Conservation (phyloP, 371 early-diverging fungal genomes). For the Rhizopus sp. region DNA sequence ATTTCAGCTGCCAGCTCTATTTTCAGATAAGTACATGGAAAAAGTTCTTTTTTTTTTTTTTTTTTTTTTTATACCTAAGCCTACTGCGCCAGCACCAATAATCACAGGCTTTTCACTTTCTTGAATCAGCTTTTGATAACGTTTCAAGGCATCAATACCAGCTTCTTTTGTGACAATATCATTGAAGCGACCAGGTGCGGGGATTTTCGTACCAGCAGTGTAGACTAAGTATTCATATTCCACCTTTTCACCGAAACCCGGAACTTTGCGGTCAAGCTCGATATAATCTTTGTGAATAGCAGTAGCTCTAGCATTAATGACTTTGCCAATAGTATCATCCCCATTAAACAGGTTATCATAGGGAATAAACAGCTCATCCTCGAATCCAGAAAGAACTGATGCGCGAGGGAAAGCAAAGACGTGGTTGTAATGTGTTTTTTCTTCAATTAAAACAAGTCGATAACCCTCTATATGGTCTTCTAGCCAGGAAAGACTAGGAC, state of each 20-base stretch:
- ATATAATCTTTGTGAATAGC: constrained; percentile 51
- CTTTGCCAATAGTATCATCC: constrained; percentile 50
- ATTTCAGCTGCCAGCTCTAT: constrained; percentile 69
- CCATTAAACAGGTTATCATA: constrained; percentile 49
- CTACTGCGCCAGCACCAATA: constrained; percentile 73
- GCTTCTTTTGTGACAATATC: constrained; percentile 41
- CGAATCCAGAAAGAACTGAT: constrained; percentile 58
- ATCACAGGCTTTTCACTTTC: constrained; percentile 53
- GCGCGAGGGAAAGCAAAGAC: constrained; percentile 71
- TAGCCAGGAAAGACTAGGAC: constrained; percentile 35
- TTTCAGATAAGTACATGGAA: neutral
- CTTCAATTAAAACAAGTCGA: constrained; percentile 61
- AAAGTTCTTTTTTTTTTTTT: constrained; percentile 2
- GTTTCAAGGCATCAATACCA: constrained; percentile 43
- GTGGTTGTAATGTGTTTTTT: constrained; percentile 60
- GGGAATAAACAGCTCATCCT: constrained; percentile 62
- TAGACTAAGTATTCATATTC: constrained; percentile 63
- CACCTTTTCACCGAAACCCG: constrained; percentile 49
- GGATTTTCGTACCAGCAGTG: constrained; percentile 56
- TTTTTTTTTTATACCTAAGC: constrained; percentile 48
- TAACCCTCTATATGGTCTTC: constrained; percentile 42
- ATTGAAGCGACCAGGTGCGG: constrained; percentile 51
- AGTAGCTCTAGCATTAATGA: constrained; percentile 53
- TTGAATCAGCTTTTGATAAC: constrained; percentile 51
- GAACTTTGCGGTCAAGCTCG: constrained; percentile 54